Conservation (phyloP, 306 rosid species). For the Begonia peltatifolia region DNA sequence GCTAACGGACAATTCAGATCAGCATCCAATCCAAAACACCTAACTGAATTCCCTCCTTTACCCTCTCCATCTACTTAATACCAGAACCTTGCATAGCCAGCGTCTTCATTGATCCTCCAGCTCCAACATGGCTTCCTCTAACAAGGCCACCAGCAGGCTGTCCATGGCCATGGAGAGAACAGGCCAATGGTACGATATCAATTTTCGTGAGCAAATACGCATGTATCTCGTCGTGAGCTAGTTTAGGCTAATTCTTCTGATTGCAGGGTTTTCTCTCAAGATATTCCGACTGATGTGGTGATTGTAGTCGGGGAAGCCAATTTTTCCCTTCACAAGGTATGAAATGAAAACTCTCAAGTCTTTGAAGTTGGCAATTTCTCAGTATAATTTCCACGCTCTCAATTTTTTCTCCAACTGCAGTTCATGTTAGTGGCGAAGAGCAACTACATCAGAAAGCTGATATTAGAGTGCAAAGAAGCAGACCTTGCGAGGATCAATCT, state of each 20-base stretch:
- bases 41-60: no score
- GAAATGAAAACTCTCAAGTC: not conserved
- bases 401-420: slow-evolving; percentile 15
- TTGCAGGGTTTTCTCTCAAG: slow-evolving; percentile 69
- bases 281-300: slow-evolving; percentile 57
- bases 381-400: not conserved
- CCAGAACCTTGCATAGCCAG: no score
- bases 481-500: slow-evolving; percentile 54
- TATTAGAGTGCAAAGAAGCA: slow-evolving; percentile 43
- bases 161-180: slow-evolving; percentile 90
- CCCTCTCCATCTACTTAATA: no score
- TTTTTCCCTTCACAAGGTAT: slow-evolving; percentile 81
- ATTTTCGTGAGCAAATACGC: not conserved
- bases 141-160: slow-evolving; percentile 20
- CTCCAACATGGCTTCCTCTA: slow-evolving; percentile 32
- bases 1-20: no score
- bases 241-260: not conserved
- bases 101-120: no score
- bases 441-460: slow-evolving; percentile 58
- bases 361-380: not conserved
- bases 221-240: not conserved
- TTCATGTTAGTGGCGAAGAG: slow-evolving; percentile 86
- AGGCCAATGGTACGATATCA: slow-evolving; percentile 49
- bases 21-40: no score
- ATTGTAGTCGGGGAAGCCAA: slow-evolving; percentile 56